A percentile compares a stretch with the other conserved stretches of the same genome.
Evolutionary conservation across 768 basidiomycete genomes (phyloP).

Genomic region (Leccinellum albellum): DNA sequence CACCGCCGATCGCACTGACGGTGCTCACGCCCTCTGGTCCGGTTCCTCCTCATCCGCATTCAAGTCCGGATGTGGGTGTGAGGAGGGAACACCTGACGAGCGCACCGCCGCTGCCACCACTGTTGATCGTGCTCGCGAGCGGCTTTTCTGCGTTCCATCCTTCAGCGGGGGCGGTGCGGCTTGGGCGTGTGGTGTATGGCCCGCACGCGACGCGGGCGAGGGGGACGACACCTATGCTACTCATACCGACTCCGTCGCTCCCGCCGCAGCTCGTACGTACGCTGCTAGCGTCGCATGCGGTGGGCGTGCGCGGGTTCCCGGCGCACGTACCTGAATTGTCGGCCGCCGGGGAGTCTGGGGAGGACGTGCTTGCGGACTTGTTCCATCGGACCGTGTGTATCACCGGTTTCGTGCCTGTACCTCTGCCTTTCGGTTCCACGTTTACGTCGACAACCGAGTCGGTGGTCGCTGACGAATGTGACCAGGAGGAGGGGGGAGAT

Average conservation of each 20-base stretch:
- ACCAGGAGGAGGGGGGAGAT: neutral
- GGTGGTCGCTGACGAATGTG: neutral
- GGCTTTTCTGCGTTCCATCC: constrained; percentile 9
- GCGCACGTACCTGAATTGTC: constrained; percentile 13
- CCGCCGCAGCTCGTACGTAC: constrained; percentile 34
- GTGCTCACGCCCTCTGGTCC: constrained; percentile 8
- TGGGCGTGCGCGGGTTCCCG: constrained; percentile 20
- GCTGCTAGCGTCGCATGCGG: constrained; percentile 16
- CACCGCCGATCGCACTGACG: constrained; percentile 21
- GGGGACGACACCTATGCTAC: neutral
- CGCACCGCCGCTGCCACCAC: constrained; percentile 32
- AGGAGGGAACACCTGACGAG: constrained; percentile 23
- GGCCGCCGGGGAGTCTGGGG: constrained; percentile 20
- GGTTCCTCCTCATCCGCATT: constrained; percentile 9
- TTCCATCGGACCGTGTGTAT: constrained; percentile 43
- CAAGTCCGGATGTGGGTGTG: constrained; percentile 5
- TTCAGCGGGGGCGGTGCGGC: constrained; percentile 23
- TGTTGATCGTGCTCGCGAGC: constrained; percentile 25
- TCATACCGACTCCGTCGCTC: constrained; percentile 25
- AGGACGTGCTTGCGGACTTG: constrained; percentile 31
- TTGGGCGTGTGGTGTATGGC: constrained; percentile 17
- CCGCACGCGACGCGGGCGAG: constrained; percentile 11
- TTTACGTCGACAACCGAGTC: too few species aligned
- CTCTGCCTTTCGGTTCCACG: constrained; percentile 11
- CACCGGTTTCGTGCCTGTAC: constrained; percentile 39